Percentiles rank a stretch among this genome's conserved stretches.
Conservation (phyloP, 2,329 filamentous ascomycete genomes). For the Juglanconis juglandina region DNA sequence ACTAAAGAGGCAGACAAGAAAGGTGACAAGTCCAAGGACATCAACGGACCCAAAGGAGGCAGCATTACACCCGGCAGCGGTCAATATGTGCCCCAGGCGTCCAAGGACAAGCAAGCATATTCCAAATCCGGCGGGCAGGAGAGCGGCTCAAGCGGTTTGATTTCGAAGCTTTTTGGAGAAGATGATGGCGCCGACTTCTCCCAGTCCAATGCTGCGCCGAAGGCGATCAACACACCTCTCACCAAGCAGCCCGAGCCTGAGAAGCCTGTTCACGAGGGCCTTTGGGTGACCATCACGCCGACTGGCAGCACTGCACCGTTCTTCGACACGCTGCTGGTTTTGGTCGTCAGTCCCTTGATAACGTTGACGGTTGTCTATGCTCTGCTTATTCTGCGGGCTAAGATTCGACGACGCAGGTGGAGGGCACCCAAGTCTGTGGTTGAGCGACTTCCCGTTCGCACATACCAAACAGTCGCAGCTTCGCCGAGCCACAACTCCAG, state of each 20-base stretch:
- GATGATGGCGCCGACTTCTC: slow-evolving; percentile 33
- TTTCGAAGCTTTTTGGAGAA: slow-evolving; percentile 50
- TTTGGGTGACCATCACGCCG: slow-evolving; percentile 96
- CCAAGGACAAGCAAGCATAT: slow-evolving; percentile 25
- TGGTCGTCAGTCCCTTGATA: slow-evolving; percentile 91
- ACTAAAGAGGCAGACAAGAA: slow-evolving; percentile 23
- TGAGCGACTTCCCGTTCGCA: slow-evolving; percentile 88
- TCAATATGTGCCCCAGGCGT: slow-evolving; percentile 54
- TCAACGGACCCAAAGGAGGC: slow-evolving; percentile 53
- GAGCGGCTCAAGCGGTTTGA: slow-evolving; percentile 32
- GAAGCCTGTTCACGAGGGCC: slow-evolving; percentile 61
- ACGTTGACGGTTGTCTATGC: slow-evolving; percentile 92
- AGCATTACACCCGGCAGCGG: slow-evolving; percentile 71
- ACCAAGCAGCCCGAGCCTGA: slow-evolving; percentile 16
- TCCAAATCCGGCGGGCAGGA: slow-evolving; percentile 24
- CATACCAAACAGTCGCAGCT: slow-evolving; percentile 79
- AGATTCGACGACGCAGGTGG: slow-evolving; percentile 87
- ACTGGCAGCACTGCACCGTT: slow-evolving; percentile 88
- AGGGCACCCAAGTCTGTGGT: slow-evolving; percentile 96
- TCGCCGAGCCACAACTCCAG: slow-evolving; percentile 56
- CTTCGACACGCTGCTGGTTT: slow-evolving; percentile 90
- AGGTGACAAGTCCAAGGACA: slow-evolving; percentile 20
- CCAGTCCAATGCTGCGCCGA: slow-evolving; percentile 30
- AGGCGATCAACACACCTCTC: slow-evolving; percentile 20
- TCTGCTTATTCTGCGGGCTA: slow-evolving; percentile 78